Conservation (phyloP, 2,329 filamentous ascomycete genomes). For the Fusarium decemcellulare region DNA sequence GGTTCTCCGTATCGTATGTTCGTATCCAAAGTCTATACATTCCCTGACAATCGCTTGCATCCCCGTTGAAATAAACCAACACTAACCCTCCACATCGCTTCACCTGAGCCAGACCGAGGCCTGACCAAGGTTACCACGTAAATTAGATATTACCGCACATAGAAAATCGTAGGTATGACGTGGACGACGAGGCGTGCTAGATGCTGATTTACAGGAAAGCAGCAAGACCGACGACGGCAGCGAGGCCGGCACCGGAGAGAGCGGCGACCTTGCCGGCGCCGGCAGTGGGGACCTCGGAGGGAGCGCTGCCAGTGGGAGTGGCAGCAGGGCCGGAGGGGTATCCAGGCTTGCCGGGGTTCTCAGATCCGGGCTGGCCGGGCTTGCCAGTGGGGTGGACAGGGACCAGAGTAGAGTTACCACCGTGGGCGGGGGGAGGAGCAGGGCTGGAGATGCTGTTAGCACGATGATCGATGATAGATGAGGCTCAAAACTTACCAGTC, state of each 20-base stretch:
- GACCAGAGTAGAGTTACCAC: conserved; percentile 54
- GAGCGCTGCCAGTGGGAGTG: conserved; percentile 47
- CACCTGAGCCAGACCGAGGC: conserved; percentile 46
- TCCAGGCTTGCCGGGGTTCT: conserved; percentile 10
- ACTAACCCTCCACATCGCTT: conserved; percentile 48
- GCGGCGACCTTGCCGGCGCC: conserved; percentile 70
- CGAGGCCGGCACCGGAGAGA: conserved; percentile 71
- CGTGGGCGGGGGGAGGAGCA: conserved; percentile 47
- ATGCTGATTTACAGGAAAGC: conserved; percentile 70
- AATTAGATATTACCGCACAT: conserved; percentile 59
- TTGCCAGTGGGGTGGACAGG: conserved; percentile 37
- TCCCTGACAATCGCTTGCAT: conserved; percentile 45
- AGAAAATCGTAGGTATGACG: conserved; percentile 58
- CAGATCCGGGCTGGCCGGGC: conserved; percentile 21
- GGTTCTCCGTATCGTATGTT: conserved; percentile 54
- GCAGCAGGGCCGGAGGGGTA: conserved; percentile 41
- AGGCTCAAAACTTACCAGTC: conserved; percentile 60
- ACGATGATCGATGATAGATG: conserved; percentile 14
- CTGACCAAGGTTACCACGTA: conserved; percentile 53
- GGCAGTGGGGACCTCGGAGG: conserved; percentile 62
- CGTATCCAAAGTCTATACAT: conserved; percentile 55
- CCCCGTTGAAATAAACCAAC: conserved; percentile 47
- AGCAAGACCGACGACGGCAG: conserved; percentile 72
- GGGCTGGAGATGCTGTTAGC: conserved; percentile 40
- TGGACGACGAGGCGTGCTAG: conserved; percentile 53